Evolutionary conservation across 495 filamentous ascomycete species (phyloP), one percentile per base, ranked within the genome.

Genomic region (Darksidea phi): DNA sequence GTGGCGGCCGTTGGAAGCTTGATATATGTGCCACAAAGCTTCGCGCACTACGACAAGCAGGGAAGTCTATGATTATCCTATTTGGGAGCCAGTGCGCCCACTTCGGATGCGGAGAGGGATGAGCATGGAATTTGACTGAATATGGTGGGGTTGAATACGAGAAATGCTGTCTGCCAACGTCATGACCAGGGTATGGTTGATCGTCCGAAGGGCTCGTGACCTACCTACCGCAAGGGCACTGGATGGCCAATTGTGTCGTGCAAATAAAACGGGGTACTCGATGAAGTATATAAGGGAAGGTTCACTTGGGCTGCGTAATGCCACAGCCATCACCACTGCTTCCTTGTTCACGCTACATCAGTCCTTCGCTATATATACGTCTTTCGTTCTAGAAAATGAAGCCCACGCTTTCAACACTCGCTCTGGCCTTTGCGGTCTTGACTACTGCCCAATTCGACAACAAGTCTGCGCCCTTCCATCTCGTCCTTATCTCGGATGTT

Each of bases 391-490:
- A 46, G n/a, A 59, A 53, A 15, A 49, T 64, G 61, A 64, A 59
- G 45, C 49, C 50, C 55, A n/a, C 41, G 18, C 24, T 55, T 21
- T 23, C 50, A 18, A 54, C 61, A 12, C 54, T 64, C 50, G 61
- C 61, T 64, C 34, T 64, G 5, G 46, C 61, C 26, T 41, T 64
- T 12, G 43, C 61, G 26, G 61, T 49, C 25, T 48, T 54, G 15
- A 51, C 45, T 5, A 28, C 18, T 36, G 60, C 60, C 4, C 64
- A 67, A 55, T 49, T 48, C 49, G 13, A 49, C 52, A 63, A 66
- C 37, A 54, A 68, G 42, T 74, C 73, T 20, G 72, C 71, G 60
- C 69, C 71, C 47, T 77, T 71, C 66, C 12, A 66, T 25, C 54
- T 70, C 15, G 26, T 69, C 26, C 43, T 71, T 28, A 25, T 62